Evolutionary conservation across 108 stramenopile genomes (phyloP), one percentile per base, ranked within the genome.

Genomic region (Nitzschia sp.): DNA sequence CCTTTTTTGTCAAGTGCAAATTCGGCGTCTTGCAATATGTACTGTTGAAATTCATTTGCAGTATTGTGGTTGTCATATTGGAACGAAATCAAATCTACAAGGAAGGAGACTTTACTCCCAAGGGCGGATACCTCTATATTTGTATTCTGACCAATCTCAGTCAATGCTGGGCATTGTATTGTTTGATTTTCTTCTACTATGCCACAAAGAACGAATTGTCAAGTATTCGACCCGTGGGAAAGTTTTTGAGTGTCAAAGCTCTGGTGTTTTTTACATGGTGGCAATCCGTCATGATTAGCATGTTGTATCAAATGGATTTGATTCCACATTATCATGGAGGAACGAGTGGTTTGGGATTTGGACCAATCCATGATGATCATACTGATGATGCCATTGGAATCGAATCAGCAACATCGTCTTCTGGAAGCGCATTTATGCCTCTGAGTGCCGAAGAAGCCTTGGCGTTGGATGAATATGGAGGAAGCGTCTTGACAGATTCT

Each of bases 201-300:
- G 96, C 91, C 59, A 89, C 90, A 30, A 85, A 91, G 55, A 91
- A 95, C 70, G 97, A 97, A 68, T 80, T 98, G 45, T 71, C 76
- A 3, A 88, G 88, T 0, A 95, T 96, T 55, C 82, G 93, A 46
- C 97, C 98, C 13, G 90, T 98, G 6, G 95, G 95, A 46, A 99
- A 99, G 69, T 99, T 99, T 48, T 59, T 99, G 45, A 78, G 79
- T 33, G 96, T 99, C 48, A 99, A 99, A 74, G 86, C 94, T 0
- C 73, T 99, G 26, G 95, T 99, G 3, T 99, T 99, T 70, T 95
- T 98, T 59, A 96, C 97, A 0, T 99, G 96, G 96, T 98, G 97
- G 95, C 95, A 95, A 57, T 82, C 83, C 26, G 79, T 97, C 48
- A 77, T 80, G 9, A 93, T 99, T 45, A 66, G 81, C n/a, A 86